Conservation (phyloP, 164 flowering plant species). For the Tetracentron sinense region DNA sequence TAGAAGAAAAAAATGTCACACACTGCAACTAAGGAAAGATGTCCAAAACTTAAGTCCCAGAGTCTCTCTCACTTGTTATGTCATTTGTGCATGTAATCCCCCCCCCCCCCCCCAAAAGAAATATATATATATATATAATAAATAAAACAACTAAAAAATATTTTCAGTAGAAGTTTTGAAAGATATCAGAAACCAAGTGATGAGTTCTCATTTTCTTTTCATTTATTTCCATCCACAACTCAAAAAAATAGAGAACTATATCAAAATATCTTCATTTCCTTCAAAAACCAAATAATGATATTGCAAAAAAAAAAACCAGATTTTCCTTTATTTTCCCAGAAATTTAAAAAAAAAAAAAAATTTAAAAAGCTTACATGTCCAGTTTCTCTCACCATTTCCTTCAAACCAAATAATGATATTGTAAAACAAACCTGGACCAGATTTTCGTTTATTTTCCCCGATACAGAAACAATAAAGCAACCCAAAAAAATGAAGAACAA, state of each 20-base stretch:
- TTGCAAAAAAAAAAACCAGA: not conserved
- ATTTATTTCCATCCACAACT: not conserved
- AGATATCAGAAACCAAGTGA: not conserved
- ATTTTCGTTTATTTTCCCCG: too few relatives aligned
- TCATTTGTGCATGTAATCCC: too few relatives aligned
- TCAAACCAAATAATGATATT: not conserved
- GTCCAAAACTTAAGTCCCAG: too few relatives aligned
- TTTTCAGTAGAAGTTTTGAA: not conserved
- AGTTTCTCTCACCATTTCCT: not conserved
- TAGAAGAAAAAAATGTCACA: too few relatives aligned
- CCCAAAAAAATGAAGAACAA: too few relatives aligned
- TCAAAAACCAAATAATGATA: not conserved
- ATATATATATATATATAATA: too few relatives aligned
- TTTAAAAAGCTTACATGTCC: not conserved
- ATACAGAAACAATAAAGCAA: too few relatives aligned
- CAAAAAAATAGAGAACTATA: not conserved
- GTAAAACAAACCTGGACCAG: not conserved
- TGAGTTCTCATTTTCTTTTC: not conserved
- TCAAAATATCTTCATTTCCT: not conserved
- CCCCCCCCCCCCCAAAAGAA: too few relatives aligned
- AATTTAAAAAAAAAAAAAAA: too few relatives aligned
- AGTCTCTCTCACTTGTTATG: too few relatives aligned
- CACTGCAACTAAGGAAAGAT: too few relatives aligned
- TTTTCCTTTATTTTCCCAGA: not conserved
- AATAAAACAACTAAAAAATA: not conserved